Evolutionary conservation across 2,329 filamentous ascomycete genomes (phyloP).

Genomic region (Magnaporthiopsis incrustans): DNA sequence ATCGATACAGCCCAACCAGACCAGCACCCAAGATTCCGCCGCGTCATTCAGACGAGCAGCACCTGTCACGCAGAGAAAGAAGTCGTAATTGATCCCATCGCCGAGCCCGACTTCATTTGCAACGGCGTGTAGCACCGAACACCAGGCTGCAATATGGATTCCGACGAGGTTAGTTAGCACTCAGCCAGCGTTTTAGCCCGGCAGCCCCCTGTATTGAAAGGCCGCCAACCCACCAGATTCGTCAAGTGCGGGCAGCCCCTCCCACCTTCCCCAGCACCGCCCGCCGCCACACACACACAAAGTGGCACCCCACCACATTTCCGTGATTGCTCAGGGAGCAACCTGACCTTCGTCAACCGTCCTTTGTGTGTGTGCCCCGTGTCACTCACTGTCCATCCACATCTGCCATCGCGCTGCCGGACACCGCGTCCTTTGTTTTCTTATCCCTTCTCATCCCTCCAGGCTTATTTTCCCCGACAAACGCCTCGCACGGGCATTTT

Average conservation of each 20-base stretch:
- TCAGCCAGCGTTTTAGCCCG: neutral
- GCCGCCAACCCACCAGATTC: neutral
- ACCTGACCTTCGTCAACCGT: neutral
- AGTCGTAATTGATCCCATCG: neutral
- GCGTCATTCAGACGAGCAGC: neutral
- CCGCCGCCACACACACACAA: neutral
- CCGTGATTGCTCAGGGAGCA: neutral
- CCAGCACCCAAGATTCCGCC: neutral
- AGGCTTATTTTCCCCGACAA: neutral
- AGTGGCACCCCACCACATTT: neutral
- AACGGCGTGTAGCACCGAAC: neutral
- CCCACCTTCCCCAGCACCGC: neutral
- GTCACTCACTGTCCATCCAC: neutral
- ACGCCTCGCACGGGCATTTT: neutral
- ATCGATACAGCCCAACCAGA: neutral
- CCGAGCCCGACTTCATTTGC: neutral
- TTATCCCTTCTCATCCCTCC: neutral
- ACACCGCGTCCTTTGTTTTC: neutral
- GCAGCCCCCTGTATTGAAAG: neutral
- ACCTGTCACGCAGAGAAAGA: neutral
- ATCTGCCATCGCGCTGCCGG: neutral
- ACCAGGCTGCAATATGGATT: neutral
- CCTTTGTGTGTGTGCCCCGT: neutral
- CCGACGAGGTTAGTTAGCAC: neutral
- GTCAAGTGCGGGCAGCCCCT: neutral